Evolutionary conservation across 208 protist species (phyloP), one percentile per base, ranked within the genome.

Genomic region (Angomonas ambiguus): DNA sequence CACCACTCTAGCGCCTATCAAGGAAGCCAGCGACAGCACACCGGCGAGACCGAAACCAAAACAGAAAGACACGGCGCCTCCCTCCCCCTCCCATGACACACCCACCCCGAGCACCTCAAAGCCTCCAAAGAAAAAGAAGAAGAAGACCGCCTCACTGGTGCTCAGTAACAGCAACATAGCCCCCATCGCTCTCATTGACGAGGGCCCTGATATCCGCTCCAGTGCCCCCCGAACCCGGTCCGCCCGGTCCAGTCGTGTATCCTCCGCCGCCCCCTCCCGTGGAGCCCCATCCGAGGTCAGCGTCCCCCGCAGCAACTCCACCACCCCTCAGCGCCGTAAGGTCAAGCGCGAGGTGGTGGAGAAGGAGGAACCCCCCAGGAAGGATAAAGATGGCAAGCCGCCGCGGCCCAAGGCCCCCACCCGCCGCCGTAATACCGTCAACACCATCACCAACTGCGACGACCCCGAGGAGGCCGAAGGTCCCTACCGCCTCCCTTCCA

Each of bases 231-330:
- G 55, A 31, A 65, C 61, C 71, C 76, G n/a, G 68, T 67, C 16
- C 10, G 69, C 69, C 31, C 74, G 69, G 1, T 56, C 34, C n/a
- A 63, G n/a, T n/a, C n/a, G n/a, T n/a, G n/a, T 94, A 49, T 64
- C 59, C 18, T 27, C 73, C n/a, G 56, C 77, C 22, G 28, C 34
- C 33, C 35, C 30, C 10, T 85, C 76, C 57, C 92, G 87, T 62
- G 88, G 89, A 10, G 65, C 83, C 67, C 84, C 86, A 4, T 67
- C 34, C 4, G n/a, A 53, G 24, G 78, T 84, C 4, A 65, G 73
- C 1, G 24, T 91, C 20, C 18, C 79, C 10, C 53, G 72, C 33
- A 93, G 80, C 59, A 93, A 84, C 84, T 10, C 68, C 24, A 82
- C 77, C 67, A 72, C 72, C 22, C 60, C 85, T 53, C 76, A 89